These are phyloP conservation scores for Guyanaporus albipodus DNA, from an alignment of 768 basidiomycete genomes.

Conservation along the genomic window DNA sequence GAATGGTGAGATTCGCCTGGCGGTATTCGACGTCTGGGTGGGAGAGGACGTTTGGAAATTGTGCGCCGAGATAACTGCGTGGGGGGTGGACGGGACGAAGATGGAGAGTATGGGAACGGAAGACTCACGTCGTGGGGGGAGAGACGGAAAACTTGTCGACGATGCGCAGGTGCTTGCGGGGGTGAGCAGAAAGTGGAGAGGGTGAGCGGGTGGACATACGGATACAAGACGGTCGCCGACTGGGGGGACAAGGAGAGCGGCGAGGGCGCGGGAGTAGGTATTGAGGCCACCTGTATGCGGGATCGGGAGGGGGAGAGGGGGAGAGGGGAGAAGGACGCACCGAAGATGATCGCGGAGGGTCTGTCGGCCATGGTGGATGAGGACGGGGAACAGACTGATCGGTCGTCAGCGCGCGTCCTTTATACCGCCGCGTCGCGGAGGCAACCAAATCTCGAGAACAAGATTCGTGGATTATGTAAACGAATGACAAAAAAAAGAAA, in stretches of 20 bases:
- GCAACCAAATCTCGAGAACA: constrained; percentile 18
- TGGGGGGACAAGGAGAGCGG: constrained; percentile 60
- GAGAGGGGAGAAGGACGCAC: constrained; percentile 39
- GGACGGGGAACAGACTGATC: constrained; percentile 14
- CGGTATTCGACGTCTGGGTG: constrained; percentile 73
- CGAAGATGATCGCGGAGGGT: constrained; percentile 74
- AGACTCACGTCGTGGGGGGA: constrained; percentile 68
- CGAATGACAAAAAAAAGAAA: no score
- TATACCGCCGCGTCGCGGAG: constrained; percentile 26
- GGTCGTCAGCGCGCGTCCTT: constrained; percentile 20
- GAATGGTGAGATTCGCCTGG: constrained; percentile 75
- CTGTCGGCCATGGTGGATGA: constrained; percentile 39
- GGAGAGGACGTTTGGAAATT: constrained; percentile 66
- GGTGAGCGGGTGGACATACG: constrained; percentile 41
- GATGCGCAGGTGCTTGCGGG: constrained; percentile 56
- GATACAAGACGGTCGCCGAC: constrained; percentile 69
- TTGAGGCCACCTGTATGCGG: constrained; percentile 69
- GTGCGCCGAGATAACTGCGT: constrained; percentile 69
- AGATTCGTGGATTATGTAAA: constrained; percentile 19
- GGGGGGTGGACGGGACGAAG: constrained; percentile 4
- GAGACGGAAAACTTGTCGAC: constrained; percentile 71
- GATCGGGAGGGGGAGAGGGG: constrained; percentile 4
- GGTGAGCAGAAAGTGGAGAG: constrained; percentile 3
- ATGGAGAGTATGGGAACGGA: constrained; percentile 13
- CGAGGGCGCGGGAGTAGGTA: constrained; percentile 71